A percentile compares a stretch with the other conserved stretches of the same genome.
These are phyloP conservation scores for Lobosporangium transversale DNA, from an alignment of 192 early-diverging fungal species.

Conservation along the genomic window DNA sequence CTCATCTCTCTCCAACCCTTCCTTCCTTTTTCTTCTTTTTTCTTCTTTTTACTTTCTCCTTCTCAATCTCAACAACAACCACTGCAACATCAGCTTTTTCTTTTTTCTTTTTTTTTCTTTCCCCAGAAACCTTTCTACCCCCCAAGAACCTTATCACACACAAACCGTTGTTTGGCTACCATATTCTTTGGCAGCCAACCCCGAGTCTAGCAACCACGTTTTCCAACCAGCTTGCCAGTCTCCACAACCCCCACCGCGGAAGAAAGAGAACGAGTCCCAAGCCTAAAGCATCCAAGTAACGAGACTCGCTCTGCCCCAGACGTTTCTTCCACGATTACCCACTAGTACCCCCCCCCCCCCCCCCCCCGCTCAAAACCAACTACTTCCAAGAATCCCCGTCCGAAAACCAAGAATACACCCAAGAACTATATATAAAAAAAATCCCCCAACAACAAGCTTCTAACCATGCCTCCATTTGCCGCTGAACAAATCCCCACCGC, in stretches of 20 bases:
- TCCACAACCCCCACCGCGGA: conserved; percentile 86
- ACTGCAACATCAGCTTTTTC: conserved; percentile 6
- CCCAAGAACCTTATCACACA: conserved; percentile 2
- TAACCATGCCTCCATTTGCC: conserved; percentile 50
- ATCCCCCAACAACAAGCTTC: conserved; percentile 9
- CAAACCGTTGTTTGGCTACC: conserved; percentile 47
- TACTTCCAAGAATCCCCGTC: background rate
- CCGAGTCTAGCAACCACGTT: conserved; percentile 66
- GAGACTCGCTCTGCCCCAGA: conserved; percentile 40
- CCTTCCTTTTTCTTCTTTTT: conserved; percentile 7
- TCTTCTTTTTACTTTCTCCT: conserved; percentile 16
- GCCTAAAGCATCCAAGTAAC: conserved; percentile 67
- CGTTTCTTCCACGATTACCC: conserved; percentile 24
- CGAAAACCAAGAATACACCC: background rate
- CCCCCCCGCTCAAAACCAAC: background rate
- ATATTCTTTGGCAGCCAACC: conserved; percentile 50
- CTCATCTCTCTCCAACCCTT: background rate
- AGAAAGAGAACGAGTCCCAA: conserved; percentile 74
- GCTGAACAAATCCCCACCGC: conserved; percentile 50
- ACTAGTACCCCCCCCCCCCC: background rate
- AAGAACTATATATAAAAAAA: conserved; percentile 3
- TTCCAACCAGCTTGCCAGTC: conserved; percentile 81
- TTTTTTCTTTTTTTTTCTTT: no score
- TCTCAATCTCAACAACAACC: conserved; percentile 23
- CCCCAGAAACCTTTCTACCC: background rate